phyloP scores from a whole-genome alignment of 192 early-diverging fungal species.

The Backusella sp. region DNA sequence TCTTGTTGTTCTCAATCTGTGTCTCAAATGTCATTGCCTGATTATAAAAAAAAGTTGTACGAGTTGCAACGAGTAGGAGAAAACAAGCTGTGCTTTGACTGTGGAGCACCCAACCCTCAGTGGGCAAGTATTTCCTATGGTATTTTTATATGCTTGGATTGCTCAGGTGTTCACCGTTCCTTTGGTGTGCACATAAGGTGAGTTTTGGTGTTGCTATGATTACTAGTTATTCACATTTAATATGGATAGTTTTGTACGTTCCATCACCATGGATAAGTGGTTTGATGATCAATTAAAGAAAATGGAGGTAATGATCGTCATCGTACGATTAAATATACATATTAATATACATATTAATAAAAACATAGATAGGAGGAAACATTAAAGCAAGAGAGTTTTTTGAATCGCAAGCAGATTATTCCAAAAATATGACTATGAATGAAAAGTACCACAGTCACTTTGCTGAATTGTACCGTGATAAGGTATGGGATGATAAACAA shows the following conservation, averaged over 20 bases:
- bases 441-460: slow-evolving; percentile 90
- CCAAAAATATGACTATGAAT: slow-evolving; percentile 67
- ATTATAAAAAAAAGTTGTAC: slow-evolving; percentile 62
- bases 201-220: background rate
- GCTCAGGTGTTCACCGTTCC: slow-evolving; percentile 87
- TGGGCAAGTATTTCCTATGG: slow-evolving; percentile 94
- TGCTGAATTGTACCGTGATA: slow-evolving; percentile 85
- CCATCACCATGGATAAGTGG: slow-evolving; percentile 98
- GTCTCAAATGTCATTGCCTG: slow-evolving; percentile 24
- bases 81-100: slow-evolving; percentile 84
- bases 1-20: background rate
- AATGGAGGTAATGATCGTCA: slow-evolving; percentile 66
- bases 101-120: slow-evolving; percentile 78
- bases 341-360: background rate
- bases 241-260: slow-evolving; percentile 87
- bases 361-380: slow-evolving; percentile 78
- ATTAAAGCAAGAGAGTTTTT: slow-evolving; percentile 84
- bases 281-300: slow-evolving; percentile 91
- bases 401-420: slow-evolving; percentile 74
- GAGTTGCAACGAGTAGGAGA: slow-evolving; percentile 57
- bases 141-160: slow-evolving; percentile 95
- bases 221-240: background rate
- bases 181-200: slow-evolving; percentile 77
- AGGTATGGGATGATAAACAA: slow-evolving; percentile 53
- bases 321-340: background rate